These are phyloP conservation scores for Crotalaria pallida DNA, from an alignment of 306 rosid species.

Conservation along the genomic window DNA sequence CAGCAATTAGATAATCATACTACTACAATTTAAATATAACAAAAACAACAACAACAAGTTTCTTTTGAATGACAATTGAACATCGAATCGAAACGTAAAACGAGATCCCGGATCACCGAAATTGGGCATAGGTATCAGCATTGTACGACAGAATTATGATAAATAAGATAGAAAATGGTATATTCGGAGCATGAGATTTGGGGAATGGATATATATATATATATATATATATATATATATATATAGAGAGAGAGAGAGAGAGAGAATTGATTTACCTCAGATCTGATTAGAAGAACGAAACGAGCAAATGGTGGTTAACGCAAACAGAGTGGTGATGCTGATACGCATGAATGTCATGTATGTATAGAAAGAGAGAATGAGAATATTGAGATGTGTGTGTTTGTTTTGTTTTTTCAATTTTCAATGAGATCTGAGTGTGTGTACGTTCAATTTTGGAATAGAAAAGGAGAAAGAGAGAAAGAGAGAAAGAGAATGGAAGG, in stretches of 20 bases:
- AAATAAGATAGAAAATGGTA: background rate
- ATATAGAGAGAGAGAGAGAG: too few species aligned
- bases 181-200: background rate
- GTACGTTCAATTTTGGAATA: conserved; percentile 12
- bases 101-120: background rate
- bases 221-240: too few species aligned
- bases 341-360: background rate
- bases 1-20: conserved; percentile 2
- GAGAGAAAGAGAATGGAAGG: background rate
- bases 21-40: background rate
- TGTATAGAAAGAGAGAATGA: background rate
- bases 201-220: too few species aligned
- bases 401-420: too few species aligned
- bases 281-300: conserved; percentile 25
- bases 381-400: conserved; percentile 19
- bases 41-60: background rate
- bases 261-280: conserved; percentile 41
- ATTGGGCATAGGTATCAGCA: conserved; percentile 7
- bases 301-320: background rate
- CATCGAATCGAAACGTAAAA: background rate
- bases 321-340: conserved; percentile 3
- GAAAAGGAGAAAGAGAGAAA: background rate
- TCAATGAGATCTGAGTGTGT: conserved; percentile 33
- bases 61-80: background rate
- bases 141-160: background rate